A percentile compares a stretch with the other conserved stretches of the same genome.
phyloP scores from a whole-genome alignment of 2,329 filamentous ascomycete genomes.

The Calycina herbarum region DNA sequence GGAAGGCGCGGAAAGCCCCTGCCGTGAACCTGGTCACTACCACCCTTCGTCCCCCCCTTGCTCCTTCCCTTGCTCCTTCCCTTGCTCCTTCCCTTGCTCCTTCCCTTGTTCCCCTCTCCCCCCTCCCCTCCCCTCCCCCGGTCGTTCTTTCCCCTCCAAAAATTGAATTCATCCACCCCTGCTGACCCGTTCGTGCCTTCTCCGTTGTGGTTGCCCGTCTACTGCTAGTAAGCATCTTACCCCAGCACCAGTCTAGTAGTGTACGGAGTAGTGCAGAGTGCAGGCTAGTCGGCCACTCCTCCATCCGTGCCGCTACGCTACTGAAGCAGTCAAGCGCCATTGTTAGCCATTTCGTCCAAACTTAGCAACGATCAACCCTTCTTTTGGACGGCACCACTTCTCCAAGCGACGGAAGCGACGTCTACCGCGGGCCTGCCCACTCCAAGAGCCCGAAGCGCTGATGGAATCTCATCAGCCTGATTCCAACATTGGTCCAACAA shows the following conservation, averaged over 20 bases:
- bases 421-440: background rate
- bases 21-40: too few relatives aligned
- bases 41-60: too few relatives aligned
- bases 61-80: too few relatives aligned
- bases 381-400: background rate
- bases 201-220: background rate
- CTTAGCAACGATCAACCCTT: background rate
- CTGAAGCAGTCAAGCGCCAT: too few relatives aligned
- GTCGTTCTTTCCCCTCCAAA: background rate
- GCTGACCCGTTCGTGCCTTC: background rate
- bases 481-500: too few relatives aligned
- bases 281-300: too few relatives aligned
- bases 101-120: too few relatives aligned
- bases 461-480: too few relatives aligned
- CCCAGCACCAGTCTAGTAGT: background rate
- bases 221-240: background rate
- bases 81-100: too few relatives aligned
- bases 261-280: too few relatives aligned
- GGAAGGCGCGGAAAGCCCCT: background rate
- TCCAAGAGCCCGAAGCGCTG: background rate
- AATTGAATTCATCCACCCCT: background rate
- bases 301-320: too few relatives aligned
- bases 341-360: background rate
- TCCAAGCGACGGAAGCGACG: constrained; percentile 1
- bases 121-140: background rate